Evolutionary conservation across 805 yeast genomes (phyloP).

Genomic region (Torulaspora franciscae): DNA sequence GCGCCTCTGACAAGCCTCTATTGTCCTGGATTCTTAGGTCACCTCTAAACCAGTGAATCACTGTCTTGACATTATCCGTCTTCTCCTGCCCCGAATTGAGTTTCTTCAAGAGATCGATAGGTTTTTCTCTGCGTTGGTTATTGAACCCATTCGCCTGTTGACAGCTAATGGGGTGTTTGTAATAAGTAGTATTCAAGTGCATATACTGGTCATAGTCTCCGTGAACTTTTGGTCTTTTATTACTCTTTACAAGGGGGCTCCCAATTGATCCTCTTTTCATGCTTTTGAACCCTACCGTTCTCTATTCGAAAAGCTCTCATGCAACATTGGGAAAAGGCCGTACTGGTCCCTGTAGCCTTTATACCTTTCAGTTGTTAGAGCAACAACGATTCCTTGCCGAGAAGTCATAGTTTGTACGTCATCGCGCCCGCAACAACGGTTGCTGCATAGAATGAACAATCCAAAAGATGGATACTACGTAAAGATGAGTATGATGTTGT

Average conservation of each 20-base stretch:
- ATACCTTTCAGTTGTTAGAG: too few relatives aligned
- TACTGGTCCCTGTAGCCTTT: too few relatives aligned
- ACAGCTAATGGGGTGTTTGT: constrained; percentile 18
- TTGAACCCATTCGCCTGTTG: constrained; percentile 21
- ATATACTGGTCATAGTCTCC: constrained; percentile 18
- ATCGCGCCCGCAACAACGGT: too few relatives aligned
- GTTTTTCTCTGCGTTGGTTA: constrained; percentile 17
- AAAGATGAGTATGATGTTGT: too few relatives aligned
- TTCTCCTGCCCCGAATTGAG: constrained; percentile 1
- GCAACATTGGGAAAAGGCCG: too few relatives aligned
- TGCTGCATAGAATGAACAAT: too few relatives aligned
- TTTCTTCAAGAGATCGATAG: constrained; percentile 15
- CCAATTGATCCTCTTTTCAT: constrained; percentile 6
- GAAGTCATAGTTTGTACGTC: too few relatives aligned
- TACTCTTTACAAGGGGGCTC: not conserved
- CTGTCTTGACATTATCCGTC: constrained; percentile 9
- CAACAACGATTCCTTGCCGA: too few relatives aligned
- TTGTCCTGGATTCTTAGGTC: constrained; percentile 47
- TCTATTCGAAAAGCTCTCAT: too few relatives aligned
- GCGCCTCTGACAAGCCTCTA: constrained; percentile 38
- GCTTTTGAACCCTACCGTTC: too few relatives aligned
- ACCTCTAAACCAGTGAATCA: constrained; percentile 45
- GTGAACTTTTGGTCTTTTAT: constrained; percentile 6
- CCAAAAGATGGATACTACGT: too few relatives aligned
- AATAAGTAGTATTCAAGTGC: constrained; percentile 15